Evolutionary conservation across 169 alveolate genomes (phyloP), one percentile per base, ranked within the genome.

Genomic region (Eimeria praecox): DNA sequence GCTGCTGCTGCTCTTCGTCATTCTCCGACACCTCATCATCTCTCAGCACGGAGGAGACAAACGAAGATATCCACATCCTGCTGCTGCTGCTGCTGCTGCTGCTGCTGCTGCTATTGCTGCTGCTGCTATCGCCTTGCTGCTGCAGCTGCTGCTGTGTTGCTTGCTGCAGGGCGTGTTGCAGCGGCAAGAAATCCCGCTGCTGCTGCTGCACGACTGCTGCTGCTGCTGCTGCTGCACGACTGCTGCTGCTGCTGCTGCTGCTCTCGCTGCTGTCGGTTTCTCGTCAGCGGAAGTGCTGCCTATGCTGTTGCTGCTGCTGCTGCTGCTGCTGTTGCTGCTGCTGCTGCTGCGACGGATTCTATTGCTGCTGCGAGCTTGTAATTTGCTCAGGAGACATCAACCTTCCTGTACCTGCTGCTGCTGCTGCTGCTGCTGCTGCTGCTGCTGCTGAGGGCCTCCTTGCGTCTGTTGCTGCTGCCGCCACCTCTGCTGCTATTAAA

Each of bases 11-110:
- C 0, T 46, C 64, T 30, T 44, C 90, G 14, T 80, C 90, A 80
- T 80, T 33, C 46, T 49, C 90, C 46, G 90, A 49, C 62, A 49
- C 73, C 69, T 80, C 90, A 18, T 80, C 90, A 52, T 80, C 90
- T 46, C 90, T 80, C 42, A 80, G 24, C 12, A 80, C 90, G 18
- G 90, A 80, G 71, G 90, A 80, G 71, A 80, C 90, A 22, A 80
- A 80, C 40, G 90, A 80, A 80, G 90, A 80, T 2, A 80, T 80
- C 90, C 90, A 80, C 90, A 80, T 80, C 59, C 69, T 80, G 90
- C 71, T 49, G 90, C 90, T 44, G 90, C 24, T 80, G 71, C 71
- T 49, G 90, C 90, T 46, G 71, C 33, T 49, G 40, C 71, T 46
- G 46, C 49, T 80, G 90, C 86, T 80, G 71, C 71, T 80, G 42